A percentile compares a stretch with the other conserved stretches of the same genome.
Conservation (phyloP, 2,329 filamentous ascomycete genomes). For the Zasmidium citrigriseum region DNA sequence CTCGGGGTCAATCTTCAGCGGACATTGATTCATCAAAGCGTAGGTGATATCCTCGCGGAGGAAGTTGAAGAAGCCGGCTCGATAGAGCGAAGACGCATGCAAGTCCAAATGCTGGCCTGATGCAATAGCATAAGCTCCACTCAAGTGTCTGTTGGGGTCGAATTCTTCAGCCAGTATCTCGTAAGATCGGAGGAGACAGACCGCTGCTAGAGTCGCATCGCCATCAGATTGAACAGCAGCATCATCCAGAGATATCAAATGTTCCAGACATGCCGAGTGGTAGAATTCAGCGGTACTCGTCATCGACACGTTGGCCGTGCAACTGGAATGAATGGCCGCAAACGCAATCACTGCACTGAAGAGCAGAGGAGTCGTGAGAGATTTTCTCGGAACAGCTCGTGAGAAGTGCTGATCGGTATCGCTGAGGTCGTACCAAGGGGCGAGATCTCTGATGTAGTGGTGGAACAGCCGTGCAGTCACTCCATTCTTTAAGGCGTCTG, state of each 20-base stretch:
- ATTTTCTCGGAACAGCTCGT: background rate
- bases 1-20: slow-evolving; percentile 7
- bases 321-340: slow-evolving; percentile 8
- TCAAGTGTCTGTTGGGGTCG: slow-evolving; percentile 12
- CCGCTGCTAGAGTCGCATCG: slow-evolving; percentile 2
- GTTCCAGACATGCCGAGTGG: slow-evolving; percentile 2
- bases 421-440: slow-evolving; percentile 11
- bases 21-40: slow-evolving; percentile 5
- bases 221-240: background rate
- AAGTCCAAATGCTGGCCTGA: background rate
- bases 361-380: slow-evolving; percentile 5
- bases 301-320: background rate
- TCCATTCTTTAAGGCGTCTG: background rate
- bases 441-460: slow-evolving; percentile 7
- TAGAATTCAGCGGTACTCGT: slow-evolving; percentile 1
- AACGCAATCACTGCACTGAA: slow-evolving; percentile 10
- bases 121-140: slow-evolving; percentile 9
- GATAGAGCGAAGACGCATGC: background rate
- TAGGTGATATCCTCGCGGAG: slow-evolving; percentile 12
- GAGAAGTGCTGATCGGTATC: slow-evolving; percentile 7
- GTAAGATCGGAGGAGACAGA: slow-evolving; percentile 11
- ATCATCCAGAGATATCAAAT: slow-evolving; percentile 1
- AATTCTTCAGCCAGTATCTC: slow-evolving; percentile 8
- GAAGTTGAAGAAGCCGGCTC: slow-evolving; percentile 14
- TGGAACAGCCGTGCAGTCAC: slow-evolving; percentile 5